Percentiles rank a stretch among this genome's conserved stretches.
phyloP scores from a whole-genome alignment of 2,329 filamentous ascomycete species.

The Neobulgaria alba region DNA sequence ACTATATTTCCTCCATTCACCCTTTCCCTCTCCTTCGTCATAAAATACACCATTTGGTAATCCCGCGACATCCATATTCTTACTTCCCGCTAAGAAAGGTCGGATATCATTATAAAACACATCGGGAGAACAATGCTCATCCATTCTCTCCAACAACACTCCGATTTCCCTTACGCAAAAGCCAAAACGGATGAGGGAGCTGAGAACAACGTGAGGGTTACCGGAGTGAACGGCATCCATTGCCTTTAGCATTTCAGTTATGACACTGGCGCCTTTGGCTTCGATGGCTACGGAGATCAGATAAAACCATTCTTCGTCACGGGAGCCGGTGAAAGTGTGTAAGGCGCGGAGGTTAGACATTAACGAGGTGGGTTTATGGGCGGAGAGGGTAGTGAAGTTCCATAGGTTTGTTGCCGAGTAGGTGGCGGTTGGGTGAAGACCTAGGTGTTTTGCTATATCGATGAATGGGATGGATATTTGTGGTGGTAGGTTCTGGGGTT shows the following conservation, averaged over 20 bases:
- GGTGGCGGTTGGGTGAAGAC: slow-evolving; percentile 81
- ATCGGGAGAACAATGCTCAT: slow-evolving; percentile 78
- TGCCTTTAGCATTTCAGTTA: slow-evolving; percentile 70
- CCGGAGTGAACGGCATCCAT: slow-evolving; percentile 57
- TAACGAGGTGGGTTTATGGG: slow-evolving; percentile 24
- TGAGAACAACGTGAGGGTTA: slow-evolving; percentile 51
- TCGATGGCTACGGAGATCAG: slow-evolving; percentile 86
- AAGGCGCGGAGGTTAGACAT: slow-evolving; percentile 62
- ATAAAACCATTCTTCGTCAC: slow-evolving; percentile 93
- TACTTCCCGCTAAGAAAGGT: slow-evolving; percentile 82
- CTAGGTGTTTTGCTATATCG: slow-evolving; percentile 60
- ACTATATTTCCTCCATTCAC: slow-evolving; percentile 67
- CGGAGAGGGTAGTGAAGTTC: slow-evolving; percentile 71
- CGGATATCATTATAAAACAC: slow-evolving; percentile 86
- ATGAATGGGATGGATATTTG: slow-evolving; percentile 71
- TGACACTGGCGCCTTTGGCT: slow-evolving; percentile 63
- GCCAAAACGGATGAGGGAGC: slow-evolving; percentile 56
- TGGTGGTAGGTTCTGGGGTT: slow-evolving; percentile 54
- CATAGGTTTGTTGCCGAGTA: slow-evolving; percentile 82
- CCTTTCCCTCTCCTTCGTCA: slow-evolving; percentile 59
- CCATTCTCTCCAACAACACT: slow-evolving; percentile 68
- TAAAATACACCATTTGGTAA: slow-evolving; percentile 79
- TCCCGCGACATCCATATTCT: slow-evolving; percentile 82
- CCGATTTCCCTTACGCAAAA: slow-evolving; percentile 61
- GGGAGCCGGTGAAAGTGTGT: slow-evolving; percentile 78